Conservation (phyloP, 768 basidiomycete species). For the Boletus subcaerulescens region DNA sequence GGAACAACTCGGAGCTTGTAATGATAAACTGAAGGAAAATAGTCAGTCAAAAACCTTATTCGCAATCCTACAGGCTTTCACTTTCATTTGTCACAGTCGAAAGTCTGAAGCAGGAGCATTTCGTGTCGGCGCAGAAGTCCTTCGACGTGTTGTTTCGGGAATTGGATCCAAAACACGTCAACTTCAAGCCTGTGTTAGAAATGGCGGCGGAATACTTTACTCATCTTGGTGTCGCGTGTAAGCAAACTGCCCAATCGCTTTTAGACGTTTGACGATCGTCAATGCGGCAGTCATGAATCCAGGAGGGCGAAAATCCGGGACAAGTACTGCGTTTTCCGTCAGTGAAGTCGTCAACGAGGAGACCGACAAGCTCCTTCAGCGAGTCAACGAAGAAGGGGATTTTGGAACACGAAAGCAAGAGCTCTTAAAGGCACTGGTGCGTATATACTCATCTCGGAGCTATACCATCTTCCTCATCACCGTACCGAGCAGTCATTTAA, state of each 20-base stretch:
- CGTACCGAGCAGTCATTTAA: not conserved
- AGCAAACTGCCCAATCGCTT: not conserved
- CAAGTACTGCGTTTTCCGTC: not conserved
- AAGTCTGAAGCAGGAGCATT: not conserved
- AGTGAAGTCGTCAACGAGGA: not conserved
- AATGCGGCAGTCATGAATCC: not conserved
- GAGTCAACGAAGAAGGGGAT: not conserved
- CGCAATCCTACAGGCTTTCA: not conserved
- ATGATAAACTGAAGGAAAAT: not conserved
- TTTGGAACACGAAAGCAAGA: not conserved
- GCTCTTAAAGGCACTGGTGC: conserved; percentile 1
- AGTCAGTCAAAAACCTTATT: not conserved
- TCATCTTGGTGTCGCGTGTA: not conserved
- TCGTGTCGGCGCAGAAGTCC: not conserved
- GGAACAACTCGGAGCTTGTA: not conserved
- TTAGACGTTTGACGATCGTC: not conserved
- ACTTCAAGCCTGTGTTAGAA: not conserved
- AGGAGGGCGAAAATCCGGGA: not conserved
- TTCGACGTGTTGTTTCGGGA: not conserved
- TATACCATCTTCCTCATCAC: not conserved
- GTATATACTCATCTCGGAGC: not conserved
- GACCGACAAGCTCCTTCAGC: conserved; percentile 4
- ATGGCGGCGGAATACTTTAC: conserved; percentile 1
- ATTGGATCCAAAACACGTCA: not conserved
- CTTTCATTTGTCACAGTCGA: not conserved